phyloP scores from a whole-genome alignment of 768 basidiomycete species.

The Chiua virens region DNA sequence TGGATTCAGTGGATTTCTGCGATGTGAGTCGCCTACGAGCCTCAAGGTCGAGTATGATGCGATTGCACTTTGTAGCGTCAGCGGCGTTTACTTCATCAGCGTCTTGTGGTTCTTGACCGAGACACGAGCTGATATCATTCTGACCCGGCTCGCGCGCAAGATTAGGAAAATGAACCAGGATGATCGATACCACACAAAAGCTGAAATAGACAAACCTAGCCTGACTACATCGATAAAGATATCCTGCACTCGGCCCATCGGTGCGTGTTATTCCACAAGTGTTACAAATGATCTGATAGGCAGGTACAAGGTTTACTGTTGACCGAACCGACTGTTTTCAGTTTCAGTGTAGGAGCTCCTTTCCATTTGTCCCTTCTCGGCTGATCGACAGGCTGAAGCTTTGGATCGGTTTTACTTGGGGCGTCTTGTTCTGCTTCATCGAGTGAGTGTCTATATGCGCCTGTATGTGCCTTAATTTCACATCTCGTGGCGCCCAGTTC shows the following conservation, averaged over 20 bases:
- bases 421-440: constrained; percentile 67
- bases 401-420: constrained; percentile 79
- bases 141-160: constrained; percentile 61
- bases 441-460: constrained; percentile 39
- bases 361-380: neutral
- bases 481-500: constrained; percentile 39
- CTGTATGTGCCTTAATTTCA: neutral
- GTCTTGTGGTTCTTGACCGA: constrained; percentile 64
- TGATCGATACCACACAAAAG: constrained; percentile 55
- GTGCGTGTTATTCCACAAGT: constrained; percentile 45
- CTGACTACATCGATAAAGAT: constrained; percentile 62
- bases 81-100: constrained; percentile 48
- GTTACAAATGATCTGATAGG: neutral
- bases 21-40: constrained; percentile 41
- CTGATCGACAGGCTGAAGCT: constrained; percentile 38
- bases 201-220: constrained; percentile 61
- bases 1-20: constrained; percentile 85
- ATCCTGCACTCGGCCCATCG: constrained; percentile 68
- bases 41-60: neutral
- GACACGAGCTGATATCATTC: constrained; percentile 70
- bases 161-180: constrained; percentile 68
- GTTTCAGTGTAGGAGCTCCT: constrained; percentile 59
- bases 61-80: constrained; percentile 40
- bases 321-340: constrained; percentile 67
- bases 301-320: constrained; percentile 20